A percentile compares a stretch with the other conserved stretches of the same genome.
Conservation (phyloP, 2,329 filamentous ascomycete genomes). For the Chrysosporium queenslandicum region DNA sequence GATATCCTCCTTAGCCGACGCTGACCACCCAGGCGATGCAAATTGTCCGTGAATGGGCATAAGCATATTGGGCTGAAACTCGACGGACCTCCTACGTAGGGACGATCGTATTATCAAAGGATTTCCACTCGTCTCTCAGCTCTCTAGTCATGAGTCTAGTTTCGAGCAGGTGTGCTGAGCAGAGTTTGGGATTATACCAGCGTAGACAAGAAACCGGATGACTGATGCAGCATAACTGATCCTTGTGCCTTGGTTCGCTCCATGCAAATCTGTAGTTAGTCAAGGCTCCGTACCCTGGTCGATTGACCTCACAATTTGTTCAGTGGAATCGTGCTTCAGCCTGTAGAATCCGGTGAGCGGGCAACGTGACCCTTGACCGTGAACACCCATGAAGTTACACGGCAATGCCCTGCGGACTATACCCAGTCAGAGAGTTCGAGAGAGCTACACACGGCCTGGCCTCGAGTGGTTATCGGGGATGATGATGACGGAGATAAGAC, state of each 20-base stretch:
- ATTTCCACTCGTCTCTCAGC: no score
- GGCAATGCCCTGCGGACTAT: background rate
- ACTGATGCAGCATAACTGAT: background rate
- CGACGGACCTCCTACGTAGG: no score
- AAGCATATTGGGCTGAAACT: background rate
- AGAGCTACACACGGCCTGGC: no score
- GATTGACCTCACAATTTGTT: background rate
- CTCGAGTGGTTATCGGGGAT: no score
- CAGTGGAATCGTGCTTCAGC: background rate
- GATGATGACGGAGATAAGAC: background rate
- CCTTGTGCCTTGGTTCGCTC: slow-evolving; percentile 4
- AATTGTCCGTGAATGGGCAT: background rate
- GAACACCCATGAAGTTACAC: background rate
- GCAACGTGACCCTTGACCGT: slow-evolving; percentile 4
- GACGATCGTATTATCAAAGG: no score
- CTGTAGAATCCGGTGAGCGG: slow-evolving; percentile 7
- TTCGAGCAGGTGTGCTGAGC: no score
- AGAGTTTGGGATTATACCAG: no score
- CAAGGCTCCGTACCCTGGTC: slow-evolving; percentile 1
- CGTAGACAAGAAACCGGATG: background rate
- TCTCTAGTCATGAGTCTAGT: no score
- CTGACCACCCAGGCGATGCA: background rate
- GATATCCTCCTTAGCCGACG: background rate
- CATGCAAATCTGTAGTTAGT: background rate
- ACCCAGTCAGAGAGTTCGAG: background rate